Base-by-base conservation (phyloP, 768 basidiomycete species). In the Leccinum subgranulosum region DNA sequence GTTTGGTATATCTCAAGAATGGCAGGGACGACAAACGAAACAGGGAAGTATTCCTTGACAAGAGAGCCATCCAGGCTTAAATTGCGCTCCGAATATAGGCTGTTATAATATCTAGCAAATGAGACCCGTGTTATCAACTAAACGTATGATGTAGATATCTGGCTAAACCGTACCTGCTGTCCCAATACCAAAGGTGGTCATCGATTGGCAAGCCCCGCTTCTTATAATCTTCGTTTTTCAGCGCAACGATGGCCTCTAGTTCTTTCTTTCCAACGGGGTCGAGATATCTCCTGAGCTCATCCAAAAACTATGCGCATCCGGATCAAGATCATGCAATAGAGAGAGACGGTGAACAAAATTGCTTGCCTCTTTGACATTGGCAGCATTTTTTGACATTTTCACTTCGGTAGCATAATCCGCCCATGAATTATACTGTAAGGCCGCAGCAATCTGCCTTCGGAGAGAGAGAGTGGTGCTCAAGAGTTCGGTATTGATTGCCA, bases 41-140 rank as follows among this genome's bases (percentile, higher is more conserved):
- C 93, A 0, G 92, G 91, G 81, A 95, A 94, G 71, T 93, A 92
- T 69, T 94, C 88, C 73, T 94, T 93, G 61, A 94, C 84, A 12
- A 86, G 76, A 60, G 81, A 81, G 62, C 93, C 89, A 59, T 94
- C 90, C 33, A 92, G 79, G 34, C 80, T 77, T 27, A 94, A 77
- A 21, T 79, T 78, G 64, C 81, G 77, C 71, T 93, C 88, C 53
- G 87, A 75, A 65, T 76, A 89, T 46, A 72, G 60, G 31, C 70
- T 63, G 53, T 71, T 71, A 39, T 72, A 72, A 41, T 71, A 72
- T 59, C 66, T 78, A 19, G 10, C 36, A n/a, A 47, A 28, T 12
- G 29, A 29, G 12, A 31, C 10, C 6, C 29, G 2, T 29, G 21
- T 49, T 7, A 49, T n/a, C 12, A 49, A 31, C 29, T 19, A 29